Evolutionary conservation across 345 rosid species (phyloP).

Genomic region (Salix dunnii): DNA sequence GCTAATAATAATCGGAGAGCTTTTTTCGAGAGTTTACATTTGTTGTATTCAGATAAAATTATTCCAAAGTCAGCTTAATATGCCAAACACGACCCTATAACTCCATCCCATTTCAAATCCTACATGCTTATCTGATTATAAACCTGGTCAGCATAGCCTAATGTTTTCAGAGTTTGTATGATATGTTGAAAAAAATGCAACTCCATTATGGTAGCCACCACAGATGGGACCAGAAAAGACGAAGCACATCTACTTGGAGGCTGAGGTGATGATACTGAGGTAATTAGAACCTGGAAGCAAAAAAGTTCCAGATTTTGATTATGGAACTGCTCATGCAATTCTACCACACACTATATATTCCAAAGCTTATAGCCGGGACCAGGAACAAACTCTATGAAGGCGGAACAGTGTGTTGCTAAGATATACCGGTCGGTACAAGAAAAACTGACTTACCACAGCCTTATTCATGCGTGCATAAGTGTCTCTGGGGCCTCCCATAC

Average conservation of each 20-base stretch:
- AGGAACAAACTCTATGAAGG: not conserved
- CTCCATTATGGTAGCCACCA: not conserved
- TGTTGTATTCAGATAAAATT: not conserved
- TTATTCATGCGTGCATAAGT: conserved; percentile 93
- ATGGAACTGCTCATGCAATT: not conserved
- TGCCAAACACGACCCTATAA: not conserved
- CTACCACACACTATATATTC: not conserved
- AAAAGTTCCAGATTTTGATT: not conserved
- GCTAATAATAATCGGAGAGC: not conserved
- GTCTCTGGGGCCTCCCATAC: conserved; percentile 95
- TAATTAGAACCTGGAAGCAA: not conserved
- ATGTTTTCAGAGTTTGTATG: not conserved
- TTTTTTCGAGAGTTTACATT: too few species aligned
- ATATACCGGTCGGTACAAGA: not conserved
- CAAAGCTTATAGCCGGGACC: not conserved
- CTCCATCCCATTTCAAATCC: not conserved
- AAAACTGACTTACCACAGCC: conserved; percentile 49
- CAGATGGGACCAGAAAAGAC: not conserved
- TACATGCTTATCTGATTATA: not conserved
- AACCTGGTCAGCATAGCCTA: not conserved
- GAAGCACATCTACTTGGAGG: not conserved
- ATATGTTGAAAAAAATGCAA: not conserved
- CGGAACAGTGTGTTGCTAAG: not conserved
- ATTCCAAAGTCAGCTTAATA: not conserved
- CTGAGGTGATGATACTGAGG: not conserved